Base-by-base conservation (phyloP, 2,329 filamentous ascomycete species). In the Cadophora malorum region DNA sequence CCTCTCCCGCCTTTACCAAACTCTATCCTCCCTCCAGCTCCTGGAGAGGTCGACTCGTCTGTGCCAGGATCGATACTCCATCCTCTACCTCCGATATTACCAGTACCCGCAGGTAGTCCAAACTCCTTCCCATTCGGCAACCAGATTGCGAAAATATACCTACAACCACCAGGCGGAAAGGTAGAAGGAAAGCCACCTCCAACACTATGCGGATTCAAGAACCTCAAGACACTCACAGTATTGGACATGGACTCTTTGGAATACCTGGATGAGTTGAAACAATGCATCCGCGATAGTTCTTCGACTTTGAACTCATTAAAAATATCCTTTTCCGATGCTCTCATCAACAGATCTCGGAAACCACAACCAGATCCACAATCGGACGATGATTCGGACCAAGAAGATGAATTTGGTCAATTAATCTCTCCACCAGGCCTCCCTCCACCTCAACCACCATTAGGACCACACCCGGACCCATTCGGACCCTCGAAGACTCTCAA, bases 181-280 rank as follows among this genome's bases (percentile, higher is more conserved):
- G 19, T 38, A 23, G 25, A 59, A 3, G 8, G 62, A 33, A 68
- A 67, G 25, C 60, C 53, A 9, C 33, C 31, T 2, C 84, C 83
- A 1, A 89, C 85, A 0, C 75, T 90, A 5, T 86, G 85, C 0
- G 85, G 83, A 0, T 90, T 90, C 78, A 84, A 81, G 60, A 81
- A 82, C 47, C 79, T 90, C 16, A 84, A 82, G 70, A 83, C 75
- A 4, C 78, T 90, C 16, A 79, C 83, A 4, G 79, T 90, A 7
- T 79, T 90, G 41, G 88, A 90, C 69, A 88, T 90, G 63, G 88
- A 90, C 68, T 82, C 79, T 33, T 79, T 89, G 4, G 85, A 88
- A 41, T 79, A 86, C 38, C 73, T 88, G 14, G 76, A 80, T 1
- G 88, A 90, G 76, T 80, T 90, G 69, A 84, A 83, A 69, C 74